phyloP scores from a whole-genome alignment of 345 rosid genomes.

The Syzygium jambos region DNA sequence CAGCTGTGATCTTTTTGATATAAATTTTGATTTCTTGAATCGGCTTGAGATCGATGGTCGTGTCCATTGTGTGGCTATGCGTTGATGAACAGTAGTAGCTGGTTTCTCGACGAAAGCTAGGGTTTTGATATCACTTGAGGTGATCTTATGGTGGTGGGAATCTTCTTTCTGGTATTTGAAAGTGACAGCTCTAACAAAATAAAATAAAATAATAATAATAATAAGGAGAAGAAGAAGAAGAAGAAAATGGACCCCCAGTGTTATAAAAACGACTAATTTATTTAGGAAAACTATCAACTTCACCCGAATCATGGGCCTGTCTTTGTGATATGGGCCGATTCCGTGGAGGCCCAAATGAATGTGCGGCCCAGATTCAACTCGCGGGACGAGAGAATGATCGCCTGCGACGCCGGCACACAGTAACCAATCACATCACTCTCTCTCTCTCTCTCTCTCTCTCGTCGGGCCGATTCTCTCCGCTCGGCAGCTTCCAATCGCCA shows the following conservation, averaged over 20 bases:
- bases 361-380: not conserved
- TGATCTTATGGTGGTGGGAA: no score
- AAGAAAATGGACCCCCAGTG: no score
- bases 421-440: not conserved
- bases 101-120: not conserved
- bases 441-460: not conserved
- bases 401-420: not conserved
- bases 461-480: not conserved
- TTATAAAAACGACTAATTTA: no score
- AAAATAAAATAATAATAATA: no score
- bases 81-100: not conserved
- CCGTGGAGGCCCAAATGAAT: not conserved
- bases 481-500: not conserved
- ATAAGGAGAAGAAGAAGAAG: no score
- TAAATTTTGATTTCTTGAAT: not conserved
- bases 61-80: not conserved
- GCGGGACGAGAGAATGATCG: not conserved
- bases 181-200: no score
- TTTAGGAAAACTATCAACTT: not conserved
- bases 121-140: not conserved
- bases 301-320: not conserved
- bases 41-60: fast-evolving
- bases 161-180: no score
- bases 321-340: not conserved
- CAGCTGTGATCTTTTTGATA: not conserved